These are phyloP conservation scores for Neurospora sp. DNA, from an alignment of 495 filamentous ascomycete species.

Conservation along the genomic window DNA sequence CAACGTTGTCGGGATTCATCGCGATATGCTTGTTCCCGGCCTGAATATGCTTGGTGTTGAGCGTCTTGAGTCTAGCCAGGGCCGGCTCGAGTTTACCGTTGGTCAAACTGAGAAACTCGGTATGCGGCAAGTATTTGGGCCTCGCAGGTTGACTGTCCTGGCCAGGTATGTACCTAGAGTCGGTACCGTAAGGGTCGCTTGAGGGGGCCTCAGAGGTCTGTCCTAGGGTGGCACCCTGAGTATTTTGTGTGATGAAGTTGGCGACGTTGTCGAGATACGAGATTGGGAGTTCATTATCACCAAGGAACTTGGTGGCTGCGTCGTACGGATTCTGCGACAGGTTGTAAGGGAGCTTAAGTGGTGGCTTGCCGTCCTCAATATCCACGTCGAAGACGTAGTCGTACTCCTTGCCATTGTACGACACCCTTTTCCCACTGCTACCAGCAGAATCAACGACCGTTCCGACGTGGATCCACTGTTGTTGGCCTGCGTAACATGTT, in stretches of 20 bases:
- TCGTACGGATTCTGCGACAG: conserved; percentile 87
- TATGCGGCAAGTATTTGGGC: conserved; percentile 63
- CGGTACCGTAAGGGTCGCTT: conserved; percentile 67
- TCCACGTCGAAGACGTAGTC: conserved; percentile 99
- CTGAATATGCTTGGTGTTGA: conserved; percentile 23
- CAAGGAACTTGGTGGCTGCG: conserved; percentile 82
- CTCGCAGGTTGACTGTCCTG: conserved; percentile 43
- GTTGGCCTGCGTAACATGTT: conserved; percentile 22
- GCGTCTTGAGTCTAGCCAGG: conserved; percentile 14
- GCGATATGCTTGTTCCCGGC: conserved; percentile 63
- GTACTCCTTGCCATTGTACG: conserved; percentile 79
- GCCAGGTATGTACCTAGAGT: conserved; percentile 68
- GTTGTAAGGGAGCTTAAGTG: conserved; percentile 91
- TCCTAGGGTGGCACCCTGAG: conserved; percentile 74
- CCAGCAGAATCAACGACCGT: conserved; percentile 87
- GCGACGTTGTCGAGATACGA: conserved; percentile 88
- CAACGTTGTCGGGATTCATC: conserved; percentile 60
- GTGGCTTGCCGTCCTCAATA: conserved; percentile 89
- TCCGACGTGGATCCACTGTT: conserved; percentile 74
- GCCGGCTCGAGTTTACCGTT: conserved; percentile 30
- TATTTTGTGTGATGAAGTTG: conserved; percentile 86
- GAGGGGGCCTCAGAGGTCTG: conserved; percentile 30
- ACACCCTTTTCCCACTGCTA: conserved; percentile 60
- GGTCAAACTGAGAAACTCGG: conserved; percentile 64
- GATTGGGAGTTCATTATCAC: conserved; percentile 82